Percentiles rank a stretch among this genome's conserved stretches.
Conservation (phyloP, 2,329 filamentous ascomycete genomes). For the Diaporthe citrichinensis region DNA sequence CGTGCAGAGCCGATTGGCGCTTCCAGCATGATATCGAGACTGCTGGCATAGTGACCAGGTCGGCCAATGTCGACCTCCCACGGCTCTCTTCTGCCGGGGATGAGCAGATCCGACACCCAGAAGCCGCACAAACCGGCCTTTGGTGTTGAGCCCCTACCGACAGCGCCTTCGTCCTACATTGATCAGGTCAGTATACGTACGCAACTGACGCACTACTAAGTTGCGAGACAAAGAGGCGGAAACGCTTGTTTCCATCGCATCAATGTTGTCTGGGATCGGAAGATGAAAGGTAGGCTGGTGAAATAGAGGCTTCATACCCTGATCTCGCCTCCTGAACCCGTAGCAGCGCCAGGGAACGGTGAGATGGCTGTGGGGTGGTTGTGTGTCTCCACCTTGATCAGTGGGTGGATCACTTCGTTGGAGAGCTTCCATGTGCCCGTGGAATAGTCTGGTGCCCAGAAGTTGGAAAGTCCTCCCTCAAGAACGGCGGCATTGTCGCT, state of each 20-base stretch:
- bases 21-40: slow-evolving; percentile 97
- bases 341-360: slow-evolving; percentile 92
- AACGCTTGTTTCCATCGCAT: slow-evolving; percentile 35
- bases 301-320: slow-evolving; percentile 57
- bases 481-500: slow-evolving; percentile 98
- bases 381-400: slow-evolving; percentile 97
- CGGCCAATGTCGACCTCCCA: slow-evolving; percentile 95
- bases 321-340: slow-evolving; percentile 95
- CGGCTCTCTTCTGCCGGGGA: slow-evolving; percentile 84
- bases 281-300: not conserved
- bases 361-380: slow-evolving; percentile 98
- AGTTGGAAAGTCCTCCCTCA: slow-evolving; percentile 77
- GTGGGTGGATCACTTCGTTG: slow-evolving; percentile 87
- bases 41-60: slow-evolving; percentile 92
- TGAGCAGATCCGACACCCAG: slow-evolving; percentile 93
- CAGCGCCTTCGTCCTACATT: slow-evolving; percentile 84
- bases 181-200: slow-evolving; percentile 20
- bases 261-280: not conserved
- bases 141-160: slow-evolving; percentile 91
- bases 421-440: slow-evolving; percentile 90
- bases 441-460: slow-evolving; percentile 89
- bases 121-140: slow-evolving; percentile 95
- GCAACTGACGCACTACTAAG: not conserved
- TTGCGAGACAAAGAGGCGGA: not conserved
- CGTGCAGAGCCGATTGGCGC: slow-evolving; percentile 94